Conservation (phyloP, 441 rosid genomes). For the Gossypium lobatum region DNA sequence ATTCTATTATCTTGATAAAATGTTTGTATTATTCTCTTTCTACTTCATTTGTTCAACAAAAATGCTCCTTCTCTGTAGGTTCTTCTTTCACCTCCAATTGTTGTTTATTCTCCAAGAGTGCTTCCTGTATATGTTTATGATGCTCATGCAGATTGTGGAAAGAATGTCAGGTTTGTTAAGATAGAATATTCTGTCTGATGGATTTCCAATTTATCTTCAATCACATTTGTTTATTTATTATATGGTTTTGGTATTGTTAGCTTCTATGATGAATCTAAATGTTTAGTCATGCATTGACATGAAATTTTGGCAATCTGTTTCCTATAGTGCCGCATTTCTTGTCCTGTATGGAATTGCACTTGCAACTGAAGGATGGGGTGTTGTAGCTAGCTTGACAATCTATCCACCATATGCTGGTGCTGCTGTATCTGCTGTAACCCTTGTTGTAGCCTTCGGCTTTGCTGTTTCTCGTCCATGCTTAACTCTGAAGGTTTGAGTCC, state of each 20-base stretch:
- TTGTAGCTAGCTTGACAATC: conserved; percentile 95
- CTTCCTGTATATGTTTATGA: conserved; percentile 98
- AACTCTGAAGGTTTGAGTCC: conserved; percentile 70
- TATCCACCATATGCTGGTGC: conserved; percentile 99
- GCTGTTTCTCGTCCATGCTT: conserved; percentile 99
- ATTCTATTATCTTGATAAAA: conserved; percentile 12
- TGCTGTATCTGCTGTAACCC: conserved; percentile 97
- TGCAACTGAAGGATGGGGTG: conserved; percentile 99
- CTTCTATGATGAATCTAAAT: not conserved
- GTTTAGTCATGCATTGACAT: conserved; percentile 18
- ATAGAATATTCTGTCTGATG: conserved; percentile 13
- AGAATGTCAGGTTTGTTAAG: conserved; percentile 90
- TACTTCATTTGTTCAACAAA: conserved; percentile 16
- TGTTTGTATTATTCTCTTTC: conserved; percentile 14
- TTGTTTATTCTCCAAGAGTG: conserved; percentile 98
- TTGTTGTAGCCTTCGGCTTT: conserved; percentile 98
- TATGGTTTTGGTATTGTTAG: not conserved
- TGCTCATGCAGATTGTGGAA: conserved; percentile 98
- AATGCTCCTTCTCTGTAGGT: conserved; percentile 45
- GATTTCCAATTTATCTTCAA: conserved; percentile 1
- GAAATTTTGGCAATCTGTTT: conserved; percentile 12
- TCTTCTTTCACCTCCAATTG: conserved; percentile 98
- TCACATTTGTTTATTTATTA: not conserved
- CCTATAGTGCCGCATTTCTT: conserved; percentile 86
- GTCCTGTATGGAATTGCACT: conserved; percentile 97